Evolutionary conservation across 1,284 basidiomycete species (phyloP), one percentile per base, ranked within the genome.

Genomic region (Phaffia rhodozyma): DNA sequence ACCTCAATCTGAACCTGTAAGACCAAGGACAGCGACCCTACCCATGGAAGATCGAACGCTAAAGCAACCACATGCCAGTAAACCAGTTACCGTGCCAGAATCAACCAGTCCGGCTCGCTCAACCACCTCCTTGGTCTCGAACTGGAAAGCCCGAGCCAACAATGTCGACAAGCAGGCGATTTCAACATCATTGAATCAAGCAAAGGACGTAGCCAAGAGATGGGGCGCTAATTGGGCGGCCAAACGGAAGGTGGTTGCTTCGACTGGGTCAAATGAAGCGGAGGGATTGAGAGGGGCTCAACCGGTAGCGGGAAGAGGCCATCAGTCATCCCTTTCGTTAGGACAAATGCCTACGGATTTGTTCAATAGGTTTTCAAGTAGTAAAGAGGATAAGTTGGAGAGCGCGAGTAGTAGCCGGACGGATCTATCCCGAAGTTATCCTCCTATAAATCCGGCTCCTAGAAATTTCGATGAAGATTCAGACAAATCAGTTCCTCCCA

Each of bases 171-270:
- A 90, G 72, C 84, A 90, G 72, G 87, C 87, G 1, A 76, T 91
- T 27, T 84, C 83, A 70, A 85, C 84, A 69, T 84, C 76, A 51
- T 76, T 76, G 54, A 72, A 67, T 21, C 72, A 74, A 43, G 89
- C 89, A 3, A 86, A 86, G 73, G 90, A 92, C 72, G 81, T 85
- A 18, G 84, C 92, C 79, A 84, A 85, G 62, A 91, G 91, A 73
- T 92, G 89, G 89, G 85, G 89, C 25, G 84, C 84, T 23, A 88
- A 84, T 68, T 91, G 75, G 71, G 72, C 74, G 5, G 75, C 75
- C 7, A 76, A 77, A 59, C 67, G 72, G 9, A 69, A 68, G 56
- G 66, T 62, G 16, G 68, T 58, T 7, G 25, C n/a, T 18, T 6
- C 51, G 29, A 34, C 16, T 16, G 54, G 54, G 6, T 21, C 23